Evolutionary conservation across 495 filamentous ascomycete species (phyloP), one percentile per base, ranked within the genome.

Genomic region (Bacidia rubella): DNA sequence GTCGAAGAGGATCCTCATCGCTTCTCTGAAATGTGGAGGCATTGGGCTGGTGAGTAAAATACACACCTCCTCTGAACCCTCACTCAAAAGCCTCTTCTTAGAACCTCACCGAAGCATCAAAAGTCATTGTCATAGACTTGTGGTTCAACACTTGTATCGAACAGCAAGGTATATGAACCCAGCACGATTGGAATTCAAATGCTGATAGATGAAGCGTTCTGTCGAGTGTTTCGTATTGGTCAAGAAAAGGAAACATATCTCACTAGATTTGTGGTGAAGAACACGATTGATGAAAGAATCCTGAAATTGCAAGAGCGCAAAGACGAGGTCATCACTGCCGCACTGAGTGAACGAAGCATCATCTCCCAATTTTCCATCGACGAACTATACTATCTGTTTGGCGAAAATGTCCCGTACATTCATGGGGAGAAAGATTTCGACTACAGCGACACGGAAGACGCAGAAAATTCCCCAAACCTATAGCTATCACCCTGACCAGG

Each of bases 211-310:
- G n/a, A 23, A 65, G 82, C 82, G 0, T 82, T 82, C 57, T 78
- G 73, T 26, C 75, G 82, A 0, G 67, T 85, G 5, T 76, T 73
- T 50, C 72, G 82, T 2, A 81, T 82, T 19, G 82, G 82, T 0
- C 82, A 87, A 48, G 48, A 54, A 1, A 68, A 74, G 2, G 60
- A 73, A 15, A 79, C 82, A 0, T 67, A 72, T 29, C 71, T 79
- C 51, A 70, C 71, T 2, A 72, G 75, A 2, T 62, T 84, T 17
- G 62, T 78, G 0, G 70, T 74, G 0, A 49, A 66, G 1, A 64
- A 72, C 5, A 69, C 74, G 0, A 71, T 82, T 20, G 80, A 86
- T 52, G 62, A 70, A 2, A 58, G 64, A 0, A 64, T 85, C 7
- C 52, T 73, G 1, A n/a, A 63, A 0, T 42, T 71, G n/a, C 70